Base-by-base conservation (phyloP, 352 stramenopile species). In the Globisporangium heterothallicum region DNA sequence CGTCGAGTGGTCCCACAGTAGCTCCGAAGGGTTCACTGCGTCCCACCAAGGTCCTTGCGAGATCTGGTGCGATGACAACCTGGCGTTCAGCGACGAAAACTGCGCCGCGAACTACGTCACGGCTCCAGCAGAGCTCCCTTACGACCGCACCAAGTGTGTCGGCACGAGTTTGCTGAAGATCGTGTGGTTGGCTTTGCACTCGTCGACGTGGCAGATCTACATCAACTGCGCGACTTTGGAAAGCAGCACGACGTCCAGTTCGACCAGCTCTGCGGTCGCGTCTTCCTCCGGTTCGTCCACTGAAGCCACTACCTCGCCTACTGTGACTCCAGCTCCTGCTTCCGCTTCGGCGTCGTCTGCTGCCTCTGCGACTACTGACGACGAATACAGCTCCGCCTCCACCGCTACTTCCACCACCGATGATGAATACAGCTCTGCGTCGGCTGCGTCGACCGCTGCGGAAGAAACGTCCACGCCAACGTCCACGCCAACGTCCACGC, bases 1-100 rank as follows among this genome's bases (percentile, higher is more conserved):
- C 16, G 64, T 76, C 48, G 48, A 21, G 30, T 42, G 24, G 48
- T 46, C 67, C 14, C 59, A 74, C 44, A 55, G 43, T 45, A 24
- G n/a, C 18, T 26, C 34, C 1, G 53, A 59, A 21, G 53, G 53
- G 19, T 66, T 73, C 43, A 74, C 67, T 14, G 35, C 56, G 0
- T 77, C 61, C 0, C 65, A 78, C 56, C 22, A 73, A 19, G 73
- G 70, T 18, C 73, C 70, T 6, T 79, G 73, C 24, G 73, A 84
- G 25, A 49, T 81, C 36, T 81, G 70, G 68, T 84, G 70, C 46
- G 73, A 81, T 38, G 53, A 81, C 53, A 56, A 59, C 4, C 34
- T 70, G 7, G 68, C 68, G 22, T 84, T 75, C 50, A 56, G 69
- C 19, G 58, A 80, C 53, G 68, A 72, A 35, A 74, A 84, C 68